These are phyloP conservation scores for Blastocystis sp. DNA, from an alignment of 352 stramenopile species.

Conservation along the genomic window DNA sequence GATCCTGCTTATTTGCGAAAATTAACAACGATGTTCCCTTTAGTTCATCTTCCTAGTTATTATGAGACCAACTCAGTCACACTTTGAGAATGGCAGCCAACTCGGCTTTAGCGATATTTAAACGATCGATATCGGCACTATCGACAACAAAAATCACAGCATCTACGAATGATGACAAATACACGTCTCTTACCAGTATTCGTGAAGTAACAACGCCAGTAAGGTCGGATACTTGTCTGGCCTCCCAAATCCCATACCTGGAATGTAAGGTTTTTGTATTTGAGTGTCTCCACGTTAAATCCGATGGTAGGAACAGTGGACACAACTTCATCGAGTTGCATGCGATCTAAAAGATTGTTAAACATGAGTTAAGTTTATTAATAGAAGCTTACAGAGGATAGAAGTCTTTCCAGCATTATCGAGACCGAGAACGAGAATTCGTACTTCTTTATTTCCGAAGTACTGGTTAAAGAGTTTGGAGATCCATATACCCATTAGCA, in stretches of 20 bases:
- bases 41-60: constrained; percentile 90
- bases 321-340: constrained; percentile 85
- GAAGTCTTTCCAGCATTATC: constrained; percentile 99
- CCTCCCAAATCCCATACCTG: constrained; percentile 96
- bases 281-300: constrained; percentile 87
- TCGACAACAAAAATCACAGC: constrained; percentile 80
- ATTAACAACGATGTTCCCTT: constrained; percentile 96
- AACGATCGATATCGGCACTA: constrained; percentile 90
- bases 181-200: constrained; percentile 79
- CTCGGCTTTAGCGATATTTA: constrained; percentile 93
- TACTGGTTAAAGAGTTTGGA: constrained; percentile 92
- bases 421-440: constrained; percentile 98
- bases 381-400: constrained; percentile 83
- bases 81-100: constrained; percentile 69
- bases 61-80: constrained; percentile 3
- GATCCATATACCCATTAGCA: constrained; percentile 92
- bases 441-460: constrained; percentile 97
- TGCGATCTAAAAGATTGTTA: constrained; percentile 52
- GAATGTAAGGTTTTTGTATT: constrained; percentile 85
- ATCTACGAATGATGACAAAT: constrained; percentile 66
- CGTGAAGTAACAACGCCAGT: constrained; percentile 98
- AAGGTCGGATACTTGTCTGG: constrained; percentile 98
- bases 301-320: constrained; percentile 98
- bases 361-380: background rate
- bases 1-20: constrained; percentile 97